Base-by-base conservation (phyloP, 148 eudicot genomes). In the Dianthus caryophyllus region DNA sequence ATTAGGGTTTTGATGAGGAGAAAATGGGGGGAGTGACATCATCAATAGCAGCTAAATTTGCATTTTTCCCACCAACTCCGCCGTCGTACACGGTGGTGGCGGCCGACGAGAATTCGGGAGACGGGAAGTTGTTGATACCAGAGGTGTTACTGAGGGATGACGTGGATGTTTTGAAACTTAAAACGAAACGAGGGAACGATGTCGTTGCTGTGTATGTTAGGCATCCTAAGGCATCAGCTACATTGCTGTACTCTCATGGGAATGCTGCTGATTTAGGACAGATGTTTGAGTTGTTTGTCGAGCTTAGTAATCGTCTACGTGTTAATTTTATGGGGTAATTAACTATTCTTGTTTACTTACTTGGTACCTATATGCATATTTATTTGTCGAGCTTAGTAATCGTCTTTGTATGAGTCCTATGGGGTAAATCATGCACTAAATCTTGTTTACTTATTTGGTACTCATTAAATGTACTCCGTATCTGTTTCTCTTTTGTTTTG, bases 221-320 rank as follows among this genome's bases (percentile, higher is more conserved):
- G 71, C 82, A 91, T 33, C 87, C 87, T 0, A 88, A 80, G 76
- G 90, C 96, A 0, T 70, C 82, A 12, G 81, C 91, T 16, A 88
- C 96, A 21, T 65, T 91, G 72, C 84, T 91, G n/a, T 91, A 91
- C 73, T 91, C 97, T 21, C 97, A 91, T 75, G 97, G 97, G 38
- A 91, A 91, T 81, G 97, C 97, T 14, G 97, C 97, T 21, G 97
- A 91, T 86, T 84, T 91, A 69, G 96, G 97, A 65, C 97, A 89
- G 85, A 89, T 91, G 96, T 82, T 85, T 69, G 97, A 91, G 87
- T 84, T 91, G 18, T 89, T 91, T 69, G 87, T 89, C 6, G 90
- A 89, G 79, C 76, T 88, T 41, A 84, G 96, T 81, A 84, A 71
- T 73, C 93, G 93, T 41, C 93, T 91, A 61, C 82, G 96, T 6